phyloP scores from a whole-genome alignment of 1,139 yeast species.

The Candida tropicalis region DNA sequence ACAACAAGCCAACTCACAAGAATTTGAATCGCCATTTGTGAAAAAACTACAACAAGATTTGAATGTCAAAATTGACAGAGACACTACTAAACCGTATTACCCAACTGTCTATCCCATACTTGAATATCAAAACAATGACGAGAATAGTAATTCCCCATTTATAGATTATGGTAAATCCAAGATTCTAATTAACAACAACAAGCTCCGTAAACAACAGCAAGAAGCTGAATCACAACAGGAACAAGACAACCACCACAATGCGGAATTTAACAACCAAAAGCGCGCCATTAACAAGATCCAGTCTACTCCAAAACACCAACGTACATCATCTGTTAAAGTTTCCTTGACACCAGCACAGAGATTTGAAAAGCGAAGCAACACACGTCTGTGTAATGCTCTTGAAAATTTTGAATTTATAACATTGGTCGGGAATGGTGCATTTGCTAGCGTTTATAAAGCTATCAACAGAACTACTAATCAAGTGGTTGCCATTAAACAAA shows the following conservation, averaged over 20 bases:
- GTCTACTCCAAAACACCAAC: constrained; percentile 24
- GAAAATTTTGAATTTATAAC: constrained; percentile 61
- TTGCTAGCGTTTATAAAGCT: constrained; percentile 91
- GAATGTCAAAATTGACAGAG: constrained; percentile 11
- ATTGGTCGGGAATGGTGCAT: constrained; percentile 92
- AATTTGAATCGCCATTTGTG: constrained; percentile 31
- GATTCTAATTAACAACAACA: constrained; percentile 4
- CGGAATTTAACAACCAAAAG: background rate
- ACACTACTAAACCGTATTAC: constrained; percentile 1
- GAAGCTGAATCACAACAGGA: too few species aligned
- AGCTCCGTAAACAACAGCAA: constrained; percentile 8
- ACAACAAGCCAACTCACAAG: background rate
- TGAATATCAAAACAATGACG: constrained; percentile 12
- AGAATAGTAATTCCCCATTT: constrained; percentile 12
- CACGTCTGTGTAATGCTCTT: constrained; percentile 44
- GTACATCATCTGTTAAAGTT: constrained; percentile 42
- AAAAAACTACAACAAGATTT: constrained; percentile 25
- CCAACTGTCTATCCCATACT: constrained; percentile 12
- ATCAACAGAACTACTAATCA: constrained; percentile 65
- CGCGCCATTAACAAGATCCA: constrained; percentile 11
- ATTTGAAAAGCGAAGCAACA: constrained; percentile 44
- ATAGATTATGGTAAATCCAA: constrained; percentile 5
- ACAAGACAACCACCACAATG: too few species aligned
- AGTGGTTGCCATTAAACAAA: constrained; percentile 84
- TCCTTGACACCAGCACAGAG: constrained; percentile 59